Evolutionary conservation across 768 basidiomycete genomes (phyloP).

Genomic region (Suillus variegatus): DNA sequence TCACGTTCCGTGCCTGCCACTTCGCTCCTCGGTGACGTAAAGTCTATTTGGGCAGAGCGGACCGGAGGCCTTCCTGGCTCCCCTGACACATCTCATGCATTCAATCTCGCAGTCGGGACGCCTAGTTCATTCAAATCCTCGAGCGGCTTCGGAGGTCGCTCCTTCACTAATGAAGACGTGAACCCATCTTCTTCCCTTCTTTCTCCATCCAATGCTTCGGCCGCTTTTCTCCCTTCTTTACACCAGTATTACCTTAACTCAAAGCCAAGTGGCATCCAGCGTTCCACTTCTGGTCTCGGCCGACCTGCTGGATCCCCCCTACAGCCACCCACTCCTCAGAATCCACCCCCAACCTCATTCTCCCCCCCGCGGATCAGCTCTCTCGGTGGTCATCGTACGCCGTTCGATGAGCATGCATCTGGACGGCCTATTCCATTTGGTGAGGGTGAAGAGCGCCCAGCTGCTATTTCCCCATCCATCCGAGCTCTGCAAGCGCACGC

Average conservation of each 20-base stretch:
- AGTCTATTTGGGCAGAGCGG: slow-evolving; percentile 79
- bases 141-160: slow-evolving; percentile 36
- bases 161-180: slow-evolving; percentile 14
- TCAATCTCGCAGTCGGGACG: slow-evolving; percentile 36
- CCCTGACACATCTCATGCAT: slow-evolving; percentile 32
- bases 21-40: slow-evolving; percentile 71
- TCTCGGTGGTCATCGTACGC: slow-evolving; percentile 6
- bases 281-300: slow-evolving; percentile 21
- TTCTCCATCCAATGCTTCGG: slow-evolving; percentile 76
- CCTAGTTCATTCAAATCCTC: slow-evolving; percentile 55
- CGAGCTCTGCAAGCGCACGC: slow-evolving; percentile 86
- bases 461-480: slow-evolving; percentile 61
- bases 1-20: slow-evolving; percentile 83
- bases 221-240: slow-evolving; percentile 76
- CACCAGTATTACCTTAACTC: slow-evolving; percentile 65
- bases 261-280: slow-evolving; percentile 36
- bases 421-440: slow-evolving; percentile 32
- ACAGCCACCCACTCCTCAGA: slow-evolving; percentile 8
- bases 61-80: slow-evolving; percentile 37
- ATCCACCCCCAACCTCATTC: slow-evolving; percentile 15
- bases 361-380: slow-evolving; percentile 27
- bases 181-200: slow-evolving; percentile 36
- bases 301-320: slow-evolving; percentile 12
- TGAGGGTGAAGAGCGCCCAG: slow-evolving; percentile 29
- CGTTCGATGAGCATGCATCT: slow-evolving; percentile 4